Base-by-base conservation (phyloP, 2,329 filamentous ascomycete species). In the Polychaeton citri region DNA sequence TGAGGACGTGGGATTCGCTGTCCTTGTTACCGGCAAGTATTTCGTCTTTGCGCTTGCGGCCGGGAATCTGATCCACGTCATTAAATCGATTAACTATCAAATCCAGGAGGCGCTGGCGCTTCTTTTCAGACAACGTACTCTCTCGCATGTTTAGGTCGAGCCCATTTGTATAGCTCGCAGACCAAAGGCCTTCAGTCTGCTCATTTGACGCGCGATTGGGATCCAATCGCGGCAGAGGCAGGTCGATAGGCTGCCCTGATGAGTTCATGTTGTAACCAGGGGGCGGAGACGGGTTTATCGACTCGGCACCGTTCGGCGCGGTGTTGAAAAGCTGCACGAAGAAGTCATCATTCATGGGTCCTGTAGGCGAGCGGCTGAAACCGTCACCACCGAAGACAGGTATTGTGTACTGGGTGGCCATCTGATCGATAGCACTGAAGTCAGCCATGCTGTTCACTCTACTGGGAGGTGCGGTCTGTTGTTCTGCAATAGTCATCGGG, bases 331-430 rank as follows among this genome's bases (percentile, higher is more conserved):
- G 39, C 32, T 44, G 46, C 17, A 44, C 45, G 20, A 55, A 42
- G 20, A 52, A 48, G 12, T 41, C 45, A 9, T 53, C 49, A 32
- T 52, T 52, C 9, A 51, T 19, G 26, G 42, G 31, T 34, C 44
- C 20, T 6, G 88, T 88, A 0, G 88, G 86, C 2, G 86, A 93
- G 38, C 88, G 82, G 47, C 82, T 87, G 41, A 84, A 78, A 13
- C 75, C 79, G 13, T 93, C 85, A 18, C 73, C 78, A 12, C 85
- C 85, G 58, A 95, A 95, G 18, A 95, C 79, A 1, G 88, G 85
- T 48, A 92, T 82, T 4, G 81, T 76, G 38, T 75, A 78, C 46
- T 64, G 49, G 47, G 65, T 32, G 53, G 66, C 41, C 64, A 62
- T 49, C 52, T 63, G 51, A 59, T 67, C 51, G 38, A 67, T 46